Percentiles rank a stretch among this genome's conserved stretches.
phyloP scores from a whole-genome alignment of 2,329 filamentous ascomycete genomes.

The Aspergillus sergii region DNA sequence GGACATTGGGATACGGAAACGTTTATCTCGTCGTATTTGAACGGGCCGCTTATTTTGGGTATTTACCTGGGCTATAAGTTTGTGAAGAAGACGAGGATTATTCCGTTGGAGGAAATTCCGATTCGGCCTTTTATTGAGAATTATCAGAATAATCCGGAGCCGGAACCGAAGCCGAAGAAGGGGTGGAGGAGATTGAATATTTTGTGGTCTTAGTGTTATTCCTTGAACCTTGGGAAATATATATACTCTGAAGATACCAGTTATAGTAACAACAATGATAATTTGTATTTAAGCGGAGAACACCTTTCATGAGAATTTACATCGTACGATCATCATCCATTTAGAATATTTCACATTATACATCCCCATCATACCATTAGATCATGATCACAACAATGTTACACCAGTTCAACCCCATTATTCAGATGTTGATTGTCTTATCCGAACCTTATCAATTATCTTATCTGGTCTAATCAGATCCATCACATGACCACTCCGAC shows the following conservation, averaged over 20 bases:
- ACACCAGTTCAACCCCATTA: too few relatives aligned
- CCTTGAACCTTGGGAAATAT: too few relatives aligned
- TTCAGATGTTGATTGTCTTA: background rate
- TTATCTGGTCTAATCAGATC: background rate
- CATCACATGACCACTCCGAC: background rate
- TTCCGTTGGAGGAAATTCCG: constrained; percentile 36
- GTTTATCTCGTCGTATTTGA: constrained; percentile 60
- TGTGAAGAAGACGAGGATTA: constrained; percentile 40
- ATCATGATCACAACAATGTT: background rate
- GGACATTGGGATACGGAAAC: constrained; percentile 57
- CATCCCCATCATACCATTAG: background rate
- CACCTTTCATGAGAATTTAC: background rate
- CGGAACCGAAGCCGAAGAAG: constrained; percentile 22
- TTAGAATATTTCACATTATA: background rate
- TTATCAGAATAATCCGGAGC: constrained; percentile 31
- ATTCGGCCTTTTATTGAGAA: constrained; percentile 38
- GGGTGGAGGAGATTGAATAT: constrained; percentile 29
- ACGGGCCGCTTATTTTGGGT: constrained; percentile 59
- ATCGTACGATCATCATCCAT: background rate
- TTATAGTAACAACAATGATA: background rate
- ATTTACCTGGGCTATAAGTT: constrained; percentile 50
- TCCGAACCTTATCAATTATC: background rate
- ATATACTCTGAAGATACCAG: too few relatives aligned
- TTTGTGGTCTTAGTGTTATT: constrained; percentile 24
- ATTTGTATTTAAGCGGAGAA: background rate